phyloP scores from a whole-genome alignment of 2,329 filamentous ascomycete genomes.

The Neonectria punicea region DNA sequence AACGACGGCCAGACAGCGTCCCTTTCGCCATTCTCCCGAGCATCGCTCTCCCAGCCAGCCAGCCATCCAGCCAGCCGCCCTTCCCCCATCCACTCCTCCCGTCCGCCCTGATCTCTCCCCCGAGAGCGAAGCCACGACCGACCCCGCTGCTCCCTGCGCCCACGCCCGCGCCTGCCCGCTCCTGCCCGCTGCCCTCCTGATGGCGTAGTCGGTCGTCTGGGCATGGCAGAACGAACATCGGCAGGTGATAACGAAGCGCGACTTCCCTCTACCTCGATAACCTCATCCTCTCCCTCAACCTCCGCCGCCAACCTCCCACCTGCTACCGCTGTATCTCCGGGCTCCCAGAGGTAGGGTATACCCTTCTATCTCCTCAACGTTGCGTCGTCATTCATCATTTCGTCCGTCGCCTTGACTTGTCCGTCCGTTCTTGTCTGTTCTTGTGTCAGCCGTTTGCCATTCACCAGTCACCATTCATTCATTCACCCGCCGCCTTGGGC shows the following conservation, averaged over 20 bases:
- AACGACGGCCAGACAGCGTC: conserved; percentile 33
- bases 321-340: conserved; percentile 33
- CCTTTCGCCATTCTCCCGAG: conserved; percentile 23
- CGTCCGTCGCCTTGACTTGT: conserved; percentile 7
- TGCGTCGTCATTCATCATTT: conserved; percentile 14
- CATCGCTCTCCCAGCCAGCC: conserved; percentile 3
- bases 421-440: neutral
- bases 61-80: neutral
- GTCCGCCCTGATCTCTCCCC: conserved; percentile 31
- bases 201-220: conserved; percentile 66
- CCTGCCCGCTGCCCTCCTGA: conserved; percentile 59
- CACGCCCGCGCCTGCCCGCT: conserved; percentile 36
- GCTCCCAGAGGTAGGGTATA: conserved; percentile 42
- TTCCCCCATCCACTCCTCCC: conserved; percentile 17
- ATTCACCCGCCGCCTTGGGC: conserved; percentile 13
- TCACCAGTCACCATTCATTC: neutral
- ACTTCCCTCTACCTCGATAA: conserved; percentile 57
- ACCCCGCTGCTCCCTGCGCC: conserved; percentile 38
- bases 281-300: conserved; percentile 40
- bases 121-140: conserved; percentile 32
- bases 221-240: conserved; percentile 73
- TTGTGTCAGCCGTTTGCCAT: conserved; percentile 1
- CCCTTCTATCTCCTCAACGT: conserved; percentile 33
- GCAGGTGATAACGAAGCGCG: conserved; percentile 66
- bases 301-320: conserved; percentile 26